Percentiles rank a stretch among this genome's conserved stretches.
Evolutionary conservation across 2,329 filamentous ascomycete species (phyloP).

Genomic region (Pseudofabraea citricarpa): DNA sequence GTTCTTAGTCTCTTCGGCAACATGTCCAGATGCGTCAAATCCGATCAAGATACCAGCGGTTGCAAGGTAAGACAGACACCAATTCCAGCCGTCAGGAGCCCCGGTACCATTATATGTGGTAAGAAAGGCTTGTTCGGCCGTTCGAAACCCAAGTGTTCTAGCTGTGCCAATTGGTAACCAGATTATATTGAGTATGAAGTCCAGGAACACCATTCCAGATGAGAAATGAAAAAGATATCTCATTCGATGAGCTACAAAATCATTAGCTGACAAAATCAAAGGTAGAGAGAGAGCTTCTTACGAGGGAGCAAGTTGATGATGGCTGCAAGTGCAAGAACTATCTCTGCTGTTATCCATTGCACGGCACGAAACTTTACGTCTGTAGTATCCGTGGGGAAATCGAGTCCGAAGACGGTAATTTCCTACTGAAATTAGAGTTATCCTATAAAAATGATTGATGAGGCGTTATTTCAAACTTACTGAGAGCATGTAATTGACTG

Average conservation of each 20-base stretch:
- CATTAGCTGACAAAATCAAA: neutral
- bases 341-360: slow-evolving; percentile 54
- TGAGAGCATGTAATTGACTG: slow-evolving; percentile 47
- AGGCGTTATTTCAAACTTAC: slow-evolving; percentile 29
- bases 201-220: slow-evolving; percentile 45
- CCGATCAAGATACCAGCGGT: slow-evolving; percentile 57
- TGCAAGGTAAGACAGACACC: slow-evolving; percentile 57
- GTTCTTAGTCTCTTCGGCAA: slow-evolving; percentile 58
- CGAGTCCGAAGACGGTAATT: slow-evolving; percentile 50
- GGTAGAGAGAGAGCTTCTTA: slow-evolving; percentile 24
- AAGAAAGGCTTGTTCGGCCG: slow-evolving; percentile 54
- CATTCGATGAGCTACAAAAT: slow-evolving; percentile 29
- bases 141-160: slow-evolving; percentile 53
- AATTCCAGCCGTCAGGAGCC: slow-evolving; percentile 54
- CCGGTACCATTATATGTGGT: slow-evolving; percentile 54
- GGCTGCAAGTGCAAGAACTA: slow-evolving; percentile 44
- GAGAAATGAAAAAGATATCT: slow-evolving; percentile 37
- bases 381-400: slow-evolving; percentile 48
- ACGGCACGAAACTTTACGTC: slow-evolving; percentile 54
- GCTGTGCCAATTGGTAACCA: slow-evolving; percentile 55
- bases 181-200: slow-evolving; percentile 55
- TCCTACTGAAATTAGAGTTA: slow-evolving; percentile 32
- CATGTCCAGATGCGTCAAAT: slow-evolving; percentile 56
- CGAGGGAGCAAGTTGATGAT: slow-evolving; percentile 46
- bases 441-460: neutral